Percentiles rank a stretch among this genome's conserved stretches.
phyloP scores from a whole-genome alignment of 2,329 filamentous ascomycete genomes.

The Cladophialophora yegresii region DNA sequence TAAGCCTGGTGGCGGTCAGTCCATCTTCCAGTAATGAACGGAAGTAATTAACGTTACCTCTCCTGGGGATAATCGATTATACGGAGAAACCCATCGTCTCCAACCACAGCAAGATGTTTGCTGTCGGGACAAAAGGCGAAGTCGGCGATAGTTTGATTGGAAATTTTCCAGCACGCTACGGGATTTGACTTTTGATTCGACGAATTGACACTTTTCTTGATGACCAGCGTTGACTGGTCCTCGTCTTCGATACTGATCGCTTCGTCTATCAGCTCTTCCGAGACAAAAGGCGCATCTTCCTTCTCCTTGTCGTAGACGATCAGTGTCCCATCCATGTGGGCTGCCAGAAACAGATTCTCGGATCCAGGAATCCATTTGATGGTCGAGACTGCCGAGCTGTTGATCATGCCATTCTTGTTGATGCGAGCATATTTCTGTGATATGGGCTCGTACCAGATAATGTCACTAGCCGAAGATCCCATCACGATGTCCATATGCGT shows the following conservation, averaged over 20 bases:
- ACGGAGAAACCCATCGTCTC: slow-evolving; percentile 84
- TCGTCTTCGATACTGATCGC: slow-evolving; percentile 41
- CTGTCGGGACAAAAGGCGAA: slow-evolving; percentile 91
- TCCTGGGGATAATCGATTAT: slow-evolving; percentile 92
- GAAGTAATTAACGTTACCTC: slow-evolving; percentile 60
- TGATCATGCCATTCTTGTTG: slow-evolving; percentile 96
- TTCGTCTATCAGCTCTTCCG: slow-evolving; percentile 61
- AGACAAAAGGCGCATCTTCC: slow-evolving; percentile 76
- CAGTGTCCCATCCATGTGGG: slow-evolving; percentile 86
- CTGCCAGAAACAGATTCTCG: slow-evolving; percentile 87
- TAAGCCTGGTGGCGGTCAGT: slow-evolving; percentile 58
- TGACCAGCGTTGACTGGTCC: slow-evolving; percentile 57
- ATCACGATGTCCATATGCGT: slow-evolving; percentile 88
- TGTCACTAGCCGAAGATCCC: slow-evolving; percentile 94
- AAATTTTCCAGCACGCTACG: slow-evolving; percentile 87
- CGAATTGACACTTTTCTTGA: slow-evolving; percentile 90
- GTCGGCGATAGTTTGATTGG: slow-evolving; percentile 84
- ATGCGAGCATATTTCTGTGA: slow-evolving; percentile 92
- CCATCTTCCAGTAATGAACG: slow-evolving; percentile 13
- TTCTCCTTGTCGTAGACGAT: slow-evolving; percentile 98
- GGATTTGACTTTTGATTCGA: slow-evolving; percentile 93
- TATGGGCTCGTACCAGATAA: slow-evolving; percentile 98
- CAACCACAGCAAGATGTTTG: slow-evolving; percentile 82
- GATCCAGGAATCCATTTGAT: slow-evolving; percentile 94
- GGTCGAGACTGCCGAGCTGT: slow-evolving; percentile 77